Conservation (phyloP, 225 moss, liverwort and hornwort species). For the Bryum argenteum region DNA sequence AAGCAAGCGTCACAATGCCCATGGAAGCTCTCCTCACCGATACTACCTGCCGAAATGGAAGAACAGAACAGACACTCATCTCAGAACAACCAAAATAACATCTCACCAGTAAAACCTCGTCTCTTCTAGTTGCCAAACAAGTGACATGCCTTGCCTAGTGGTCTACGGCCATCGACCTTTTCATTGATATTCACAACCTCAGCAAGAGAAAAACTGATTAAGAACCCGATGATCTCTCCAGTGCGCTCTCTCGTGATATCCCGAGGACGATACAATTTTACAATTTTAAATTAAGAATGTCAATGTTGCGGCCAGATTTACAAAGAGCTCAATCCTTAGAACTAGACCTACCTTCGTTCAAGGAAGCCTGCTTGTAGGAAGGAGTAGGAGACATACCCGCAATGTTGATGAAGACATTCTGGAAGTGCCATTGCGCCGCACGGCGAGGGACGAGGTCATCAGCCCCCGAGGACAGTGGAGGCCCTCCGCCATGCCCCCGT, state of each 20-base stretch:
- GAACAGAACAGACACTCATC: neutral
- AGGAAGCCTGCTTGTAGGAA: constrained; percentile 4
- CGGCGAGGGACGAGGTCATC: constrained; percentile 28
- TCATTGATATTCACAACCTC: too few species aligned
- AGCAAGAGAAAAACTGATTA: too few species aligned
- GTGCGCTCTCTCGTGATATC: too few species aligned
- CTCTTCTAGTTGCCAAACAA: too few species aligned
- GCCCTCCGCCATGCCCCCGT: constrained; percentile 28
- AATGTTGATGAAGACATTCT: constrained; percentile 12
- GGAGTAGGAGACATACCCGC: constrained; percentile 21
- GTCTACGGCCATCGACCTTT: too few species aligned
- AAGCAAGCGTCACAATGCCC: neutral
- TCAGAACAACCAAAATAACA: too few species aligned
- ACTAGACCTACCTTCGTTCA: neutral
- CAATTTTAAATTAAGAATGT: too few species aligned
- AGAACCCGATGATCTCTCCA: too few species aligned
- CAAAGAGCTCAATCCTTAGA: neutral
- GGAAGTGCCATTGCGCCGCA: constrained; percentile 15
- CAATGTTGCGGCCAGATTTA: neutral
- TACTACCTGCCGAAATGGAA: constrained; percentile 37
- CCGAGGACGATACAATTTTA: too few species aligned
- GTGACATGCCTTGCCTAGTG: too few species aligned
- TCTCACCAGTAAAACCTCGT: too few species aligned
- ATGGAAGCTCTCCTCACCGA: constrained; percentile 29
- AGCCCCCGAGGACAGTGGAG: constrained; percentile 30